Evolutionary conservation across 2,329 filamentous ascomycete species (phyloP), one percentile per base, ranked within the genome.

Genomic region (Aspergillus sp.): DNA sequence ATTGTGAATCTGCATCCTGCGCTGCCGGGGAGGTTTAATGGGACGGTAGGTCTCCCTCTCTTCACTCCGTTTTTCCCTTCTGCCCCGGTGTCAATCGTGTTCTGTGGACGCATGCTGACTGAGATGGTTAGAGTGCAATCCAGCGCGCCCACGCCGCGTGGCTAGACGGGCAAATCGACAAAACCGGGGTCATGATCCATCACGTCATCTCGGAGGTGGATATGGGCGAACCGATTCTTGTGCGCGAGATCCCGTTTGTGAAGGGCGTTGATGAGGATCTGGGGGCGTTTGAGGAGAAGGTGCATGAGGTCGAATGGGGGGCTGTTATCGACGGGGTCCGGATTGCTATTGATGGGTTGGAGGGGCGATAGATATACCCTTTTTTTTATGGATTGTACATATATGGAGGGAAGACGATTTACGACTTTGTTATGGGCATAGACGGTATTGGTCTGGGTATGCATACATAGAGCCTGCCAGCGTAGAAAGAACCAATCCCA

Each of bases 1-100:
- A 77, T 89, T 27, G 88, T 93, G 49, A 93, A 93, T 53, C 60
- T 93, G 25, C 86, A 93, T 52, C 86, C 85, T 8, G 77, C 80
- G 3, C 58, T 84, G 25, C 80, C 71, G 51, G 82, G 82, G 1
- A 72, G 78, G 48, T 88, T 86, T 53, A 82, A 88, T 44, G 86
- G 86, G 4, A 75, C 78, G 24, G 64, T 63, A 45, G 48, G 59
- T 58, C 15, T 19, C 31, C 22, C 14, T 32, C 30, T 24, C 33
- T 22, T 29, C 15, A 4, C 12, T 13, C 32, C 10, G 10, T 20
- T 26, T 22, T 14, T 6, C 29, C 36, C 11, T 33, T 1, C n/a
- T 6, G 5, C 13, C 25, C 24, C 14, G 12, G 7, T 13, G 5
- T 26, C 12, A 20, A 8, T 36, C 15, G 15, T 8, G 19, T 8